Percentiles rank a stretch among this genome's conserved stretches.
Conservation (phyloP, 768 basidiomycete genomes). For the Strobilomyces echinocephalus region DNA sequence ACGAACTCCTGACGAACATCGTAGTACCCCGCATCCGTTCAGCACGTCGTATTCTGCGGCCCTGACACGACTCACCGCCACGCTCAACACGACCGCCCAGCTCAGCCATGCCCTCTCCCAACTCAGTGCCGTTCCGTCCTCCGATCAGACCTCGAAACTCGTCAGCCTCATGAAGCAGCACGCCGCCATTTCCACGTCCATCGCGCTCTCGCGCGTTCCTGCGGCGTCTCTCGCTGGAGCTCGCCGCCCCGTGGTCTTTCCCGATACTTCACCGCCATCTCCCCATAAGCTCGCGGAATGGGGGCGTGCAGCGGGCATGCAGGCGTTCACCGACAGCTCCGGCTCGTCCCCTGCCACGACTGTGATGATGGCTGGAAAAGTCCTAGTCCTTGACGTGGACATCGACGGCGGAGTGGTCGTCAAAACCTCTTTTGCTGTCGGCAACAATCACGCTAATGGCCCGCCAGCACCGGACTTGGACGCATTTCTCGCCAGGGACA, state of each 20-base stretch:
- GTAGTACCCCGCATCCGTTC: conserved; percentile 24
- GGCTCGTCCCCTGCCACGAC: conserved; percentile 39
- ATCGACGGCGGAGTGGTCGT: conserved; percentile 47
- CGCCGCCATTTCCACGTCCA: conserved; percentile 36
- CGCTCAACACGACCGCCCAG: conserved; percentile 49
- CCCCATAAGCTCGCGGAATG: conserved; percentile 49
- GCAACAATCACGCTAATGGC: conserved; percentile 42
- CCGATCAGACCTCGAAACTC: conserved; percentile 60
- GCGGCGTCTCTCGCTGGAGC: conserved; percentile 20
- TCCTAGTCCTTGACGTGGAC: conserved; percentile 76
- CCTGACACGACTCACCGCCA: conserved; percentile 40
- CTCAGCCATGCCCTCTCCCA: conserved; percentile 49
- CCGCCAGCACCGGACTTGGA: conserved; percentile 48
- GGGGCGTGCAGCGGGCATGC: conserved; percentile 66
- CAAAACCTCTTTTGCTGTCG: conserved; percentile 70
- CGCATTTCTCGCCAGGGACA: conserved; percentile 51
- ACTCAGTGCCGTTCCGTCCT: conserved; percentile 40
- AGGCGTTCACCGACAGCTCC: conserved; percentile 63
- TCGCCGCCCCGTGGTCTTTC: conserved; percentile 21
- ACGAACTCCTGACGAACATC: conserved; percentile 12
- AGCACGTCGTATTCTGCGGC: conserved; percentile 15
- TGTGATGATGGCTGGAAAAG: conserved; percentile 69
- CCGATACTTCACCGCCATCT: conserved; percentile 26
- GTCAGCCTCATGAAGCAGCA: conserved; percentile 66
- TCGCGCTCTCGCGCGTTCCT: conserved; percentile 21